Evolutionary conservation across 768 basidiomycete species (phyloP).

Genomic region (Pholiota molesta): DNA sequence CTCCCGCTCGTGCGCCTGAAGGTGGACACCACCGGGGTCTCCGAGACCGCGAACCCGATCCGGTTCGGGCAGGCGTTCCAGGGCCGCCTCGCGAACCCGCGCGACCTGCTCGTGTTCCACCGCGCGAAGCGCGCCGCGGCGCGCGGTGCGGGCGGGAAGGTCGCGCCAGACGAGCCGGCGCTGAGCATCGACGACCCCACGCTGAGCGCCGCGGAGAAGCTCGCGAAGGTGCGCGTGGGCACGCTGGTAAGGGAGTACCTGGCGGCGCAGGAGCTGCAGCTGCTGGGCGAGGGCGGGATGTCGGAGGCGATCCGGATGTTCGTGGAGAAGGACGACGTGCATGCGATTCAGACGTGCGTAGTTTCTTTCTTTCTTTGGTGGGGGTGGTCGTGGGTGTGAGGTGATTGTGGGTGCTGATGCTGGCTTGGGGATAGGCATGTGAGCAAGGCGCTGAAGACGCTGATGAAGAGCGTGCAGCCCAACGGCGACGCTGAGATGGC

Average conservation of each 20-base stretch:
- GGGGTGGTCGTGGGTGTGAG: no score
- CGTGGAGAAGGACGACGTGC: constrained; percentile 96
- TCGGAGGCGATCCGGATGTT: constrained; percentile 93
- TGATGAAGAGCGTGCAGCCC: constrained; percentile 72
- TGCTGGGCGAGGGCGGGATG: constrained; percentile 89
- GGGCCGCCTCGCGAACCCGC: constrained; percentile 89
- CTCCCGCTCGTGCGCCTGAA: constrained; percentile 88
- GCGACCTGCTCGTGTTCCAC: constrained; percentile 91
- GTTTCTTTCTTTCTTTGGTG: background rate
- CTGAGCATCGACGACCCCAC: constrained; percentile 80
- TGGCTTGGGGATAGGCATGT: constrained; percentile 62
- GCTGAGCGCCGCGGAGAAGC: constrained; percentile 67
- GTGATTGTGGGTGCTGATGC: no score
- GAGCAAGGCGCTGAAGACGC: constrained; percentile 50
- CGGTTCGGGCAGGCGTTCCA: constrained; percentile 96
- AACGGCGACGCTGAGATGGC: constrained; percentile 55
- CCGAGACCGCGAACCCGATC: constrained; percentile 92
- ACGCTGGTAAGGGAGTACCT: constrained; percentile 92
- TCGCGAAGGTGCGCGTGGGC: constrained; percentile 82
- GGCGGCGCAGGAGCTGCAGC: constrained; percentile 88
- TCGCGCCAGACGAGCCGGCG: constrained; percentile 76
- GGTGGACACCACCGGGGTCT: constrained; percentile 89
- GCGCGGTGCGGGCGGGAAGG: constrained; percentile 51
- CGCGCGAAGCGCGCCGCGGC: constrained; percentile 68
- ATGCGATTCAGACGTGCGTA: constrained; percentile 85